Percentiles rank a stretch among this genome's conserved stretches.
These are phyloP conservation scores for Apiospora rasikravindrae DNA, from an alignment of 2,329 filamentous ascomycete genomes.

Conservation along the genomic window DNA sequence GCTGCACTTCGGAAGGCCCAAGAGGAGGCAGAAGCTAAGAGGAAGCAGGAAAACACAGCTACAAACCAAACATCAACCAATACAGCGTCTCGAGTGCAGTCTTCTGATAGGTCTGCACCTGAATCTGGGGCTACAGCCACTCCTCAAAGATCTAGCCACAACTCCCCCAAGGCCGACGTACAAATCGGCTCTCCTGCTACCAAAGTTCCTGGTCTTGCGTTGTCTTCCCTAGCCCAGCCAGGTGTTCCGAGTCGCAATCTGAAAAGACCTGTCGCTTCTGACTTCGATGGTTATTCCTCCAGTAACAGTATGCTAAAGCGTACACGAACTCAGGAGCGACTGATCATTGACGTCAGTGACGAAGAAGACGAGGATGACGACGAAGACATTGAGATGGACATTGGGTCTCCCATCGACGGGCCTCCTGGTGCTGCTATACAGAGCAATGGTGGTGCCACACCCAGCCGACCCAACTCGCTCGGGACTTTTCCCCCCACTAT, in stretches of 20 bases:
- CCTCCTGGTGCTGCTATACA: constrained; percentile 38
- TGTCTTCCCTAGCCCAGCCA: constrained; percentile 27
- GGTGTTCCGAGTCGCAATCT: constrained; percentile 35
- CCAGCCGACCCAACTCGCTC: constrained; percentile 45
- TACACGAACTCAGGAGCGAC: constrained; percentile 54
- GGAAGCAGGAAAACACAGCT: constrained; percentile 27
- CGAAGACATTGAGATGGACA: constrained; percentile 71
- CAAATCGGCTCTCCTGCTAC: constrained; percentile 28
- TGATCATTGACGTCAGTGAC: constrained; percentile 88
- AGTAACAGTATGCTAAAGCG: constrained; percentile 56
- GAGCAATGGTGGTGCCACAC: constrained; percentile 37
- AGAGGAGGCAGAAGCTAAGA: constrained; percentile 35
- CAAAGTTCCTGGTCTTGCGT: constrained; percentile 33
- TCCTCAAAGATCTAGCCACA: not conserved
- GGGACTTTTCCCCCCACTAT: constrained; percentile 53
- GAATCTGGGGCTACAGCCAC: not conserved
- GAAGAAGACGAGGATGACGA: constrained; percentile 79
- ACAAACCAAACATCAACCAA: constrained; percentile 9
- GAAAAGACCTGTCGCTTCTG: constrained; percentile 71
- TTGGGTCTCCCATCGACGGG: constrained; percentile 59
- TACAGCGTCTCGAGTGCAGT: constrained; percentile 18
- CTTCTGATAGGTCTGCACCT: not conserved
- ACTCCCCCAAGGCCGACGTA: constrained; percentile 18
- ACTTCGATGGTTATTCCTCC: constrained; percentile 66
- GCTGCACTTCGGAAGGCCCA: constrained; percentile 69